Percentiles rank a stretch among this genome's conserved stretches.
These are phyloP conservation scores for Colletotrichum shisoi DNA, from an alignment of 2,329 filamentous ascomycete genomes.

Conservation along the genomic window DNA sequence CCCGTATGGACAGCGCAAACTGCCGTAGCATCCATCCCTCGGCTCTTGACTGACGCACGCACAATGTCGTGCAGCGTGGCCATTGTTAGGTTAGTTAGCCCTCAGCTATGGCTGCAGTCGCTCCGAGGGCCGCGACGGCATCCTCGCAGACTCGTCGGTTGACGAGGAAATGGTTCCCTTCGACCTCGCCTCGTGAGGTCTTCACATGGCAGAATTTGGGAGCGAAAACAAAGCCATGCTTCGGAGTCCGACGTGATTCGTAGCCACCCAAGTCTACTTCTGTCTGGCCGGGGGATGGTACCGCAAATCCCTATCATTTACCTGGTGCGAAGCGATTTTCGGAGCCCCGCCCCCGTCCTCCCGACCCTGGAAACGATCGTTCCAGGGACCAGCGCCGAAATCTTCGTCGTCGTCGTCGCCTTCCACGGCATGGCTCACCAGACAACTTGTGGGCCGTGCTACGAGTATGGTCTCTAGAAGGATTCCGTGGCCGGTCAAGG, in stretches of 20 bases:
- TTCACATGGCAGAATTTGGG: slow-evolving; percentile 12
- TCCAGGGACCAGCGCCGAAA: slow-evolving; percentile 7
- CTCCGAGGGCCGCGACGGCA: background rate
- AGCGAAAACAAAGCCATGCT: slow-evolving; percentile 8
- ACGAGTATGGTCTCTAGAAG: background rate
- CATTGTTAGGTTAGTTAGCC: background rate
- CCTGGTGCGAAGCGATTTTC: slow-evolving; percentile 31
- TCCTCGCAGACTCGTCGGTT: background rate
- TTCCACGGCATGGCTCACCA: slow-evolving; percentile 8
- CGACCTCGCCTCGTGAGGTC: slow-evolving; percentile 21
- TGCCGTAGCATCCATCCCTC: slow-evolving; percentile 15
- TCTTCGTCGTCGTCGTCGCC: background rate
- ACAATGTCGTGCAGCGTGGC: slow-evolving; percentile 4
- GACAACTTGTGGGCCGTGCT: slow-evolving; percentile 9
- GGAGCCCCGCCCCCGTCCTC: slow-evolving; percentile 24
- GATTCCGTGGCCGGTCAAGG: too few relatives aligned
- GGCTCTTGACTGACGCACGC: slow-evolving; percentile 12
- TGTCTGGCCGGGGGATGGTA: slow-evolving; percentile 7
- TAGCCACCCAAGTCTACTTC: background rate
- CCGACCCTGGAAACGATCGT: slow-evolving; percentile 23
- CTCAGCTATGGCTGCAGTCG: slow-evolving; percentile 5
- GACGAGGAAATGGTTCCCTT: slow-evolving; percentile 1
- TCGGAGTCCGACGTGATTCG: background rate
- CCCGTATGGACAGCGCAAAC: slow-evolving; percentile 14
- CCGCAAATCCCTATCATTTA: slow-evolving; percentile 15